Conservation (phyloP, 805 yeast genomes). For the Geotrichum ghanense region DNA sequence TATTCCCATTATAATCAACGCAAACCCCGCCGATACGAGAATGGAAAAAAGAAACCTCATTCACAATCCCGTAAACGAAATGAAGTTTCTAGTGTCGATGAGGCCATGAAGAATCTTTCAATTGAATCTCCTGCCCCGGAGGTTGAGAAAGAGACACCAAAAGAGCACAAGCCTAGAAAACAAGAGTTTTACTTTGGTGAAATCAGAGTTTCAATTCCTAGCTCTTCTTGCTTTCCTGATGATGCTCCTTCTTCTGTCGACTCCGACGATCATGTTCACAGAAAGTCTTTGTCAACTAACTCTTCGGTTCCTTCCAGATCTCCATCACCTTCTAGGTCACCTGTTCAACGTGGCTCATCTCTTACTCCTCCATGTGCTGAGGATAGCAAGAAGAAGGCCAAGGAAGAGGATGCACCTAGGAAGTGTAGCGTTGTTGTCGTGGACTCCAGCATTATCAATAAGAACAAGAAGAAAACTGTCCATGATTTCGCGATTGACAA, state of each 20-base stretch:
- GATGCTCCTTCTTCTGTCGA: not conserved
- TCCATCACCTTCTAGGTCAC: not conserved
- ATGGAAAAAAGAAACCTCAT: not conserved
- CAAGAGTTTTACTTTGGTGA: constrained; percentile 1
- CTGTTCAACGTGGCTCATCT: not conserved
- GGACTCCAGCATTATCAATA: not conserved
- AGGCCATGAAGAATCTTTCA: not conserved
- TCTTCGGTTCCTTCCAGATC: not conserved
- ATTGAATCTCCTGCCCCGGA: not conserved
- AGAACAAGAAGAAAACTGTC: not conserved
- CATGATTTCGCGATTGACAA: no score
- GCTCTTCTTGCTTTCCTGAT: not conserved
- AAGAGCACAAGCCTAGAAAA: not conserved
- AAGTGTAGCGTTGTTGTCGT: constrained; percentile 1
- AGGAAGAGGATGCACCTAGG: not conserved
- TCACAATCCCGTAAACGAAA: no score
- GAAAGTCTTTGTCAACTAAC: not conserved
- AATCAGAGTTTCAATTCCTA: not conserved
- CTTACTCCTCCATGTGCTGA: not conserved
- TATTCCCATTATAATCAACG: not conserved
- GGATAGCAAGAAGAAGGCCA: not conserved
- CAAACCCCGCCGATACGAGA: not conserved
- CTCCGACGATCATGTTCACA: not conserved
- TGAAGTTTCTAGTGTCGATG: not conserved
- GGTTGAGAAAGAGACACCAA: not conserved